phyloP scores from a whole-genome alignment of 2,329 filamentous ascomycete species.

The Dothideomycetidae sp. region DNA sequence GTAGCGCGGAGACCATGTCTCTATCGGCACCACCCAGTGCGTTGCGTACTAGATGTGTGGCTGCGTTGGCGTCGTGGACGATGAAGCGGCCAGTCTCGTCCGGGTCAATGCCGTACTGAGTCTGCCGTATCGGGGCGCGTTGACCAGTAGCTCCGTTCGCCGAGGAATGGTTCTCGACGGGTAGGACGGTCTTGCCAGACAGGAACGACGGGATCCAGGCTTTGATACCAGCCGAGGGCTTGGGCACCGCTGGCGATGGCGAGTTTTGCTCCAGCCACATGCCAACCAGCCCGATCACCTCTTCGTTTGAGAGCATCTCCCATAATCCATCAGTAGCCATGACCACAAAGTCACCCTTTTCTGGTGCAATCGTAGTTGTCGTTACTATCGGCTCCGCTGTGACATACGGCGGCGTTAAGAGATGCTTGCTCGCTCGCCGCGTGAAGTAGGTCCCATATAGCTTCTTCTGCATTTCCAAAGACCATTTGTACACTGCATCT shows the following conservation, averaged over 20 bases:
- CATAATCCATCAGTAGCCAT: constrained; percentile 93
- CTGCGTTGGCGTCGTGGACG: constrained; percentile 88
- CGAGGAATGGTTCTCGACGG: constrained; percentile 53
- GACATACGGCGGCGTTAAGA: constrained; percentile 91
- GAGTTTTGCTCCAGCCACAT: constrained; percentile 75
- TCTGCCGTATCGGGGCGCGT: constrained; percentile 71
- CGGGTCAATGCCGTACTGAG: constrained; percentile 76
- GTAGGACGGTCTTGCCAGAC: constrained; percentile 41
- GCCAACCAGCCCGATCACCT: constrained; percentile 89
- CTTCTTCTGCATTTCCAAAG: constrained; percentile 64
- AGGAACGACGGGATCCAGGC: constrained; percentile 60
- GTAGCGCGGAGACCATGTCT: constrained; percentile 82
- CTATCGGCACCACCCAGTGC: constrained; percentile 84
- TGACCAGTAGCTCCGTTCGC: constrained; percentile 48
- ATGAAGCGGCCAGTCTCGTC: constrained; percentile 70
- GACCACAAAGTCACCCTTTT: constrained; percentile 86
- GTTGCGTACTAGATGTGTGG: constrained; percentile 89
- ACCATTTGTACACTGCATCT: constrained; percentile 96
- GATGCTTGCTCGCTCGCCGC: constrained; percentile 56
- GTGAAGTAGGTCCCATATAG: constrained; percentile 81
- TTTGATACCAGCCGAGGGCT: constrained; percentile 26
- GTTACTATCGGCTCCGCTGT: constrained; percentile 92
- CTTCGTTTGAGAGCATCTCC: constrained; percentile 99
- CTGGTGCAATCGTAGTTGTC: constrained; percentile 78
- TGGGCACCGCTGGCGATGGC: constrained; percentile 6